These are phyloP conservation scores for Apiospora hydei DNA, from an alignment of 2,329 filamentous ascomycete genomes.

Conservation along the genomic window DNA sequence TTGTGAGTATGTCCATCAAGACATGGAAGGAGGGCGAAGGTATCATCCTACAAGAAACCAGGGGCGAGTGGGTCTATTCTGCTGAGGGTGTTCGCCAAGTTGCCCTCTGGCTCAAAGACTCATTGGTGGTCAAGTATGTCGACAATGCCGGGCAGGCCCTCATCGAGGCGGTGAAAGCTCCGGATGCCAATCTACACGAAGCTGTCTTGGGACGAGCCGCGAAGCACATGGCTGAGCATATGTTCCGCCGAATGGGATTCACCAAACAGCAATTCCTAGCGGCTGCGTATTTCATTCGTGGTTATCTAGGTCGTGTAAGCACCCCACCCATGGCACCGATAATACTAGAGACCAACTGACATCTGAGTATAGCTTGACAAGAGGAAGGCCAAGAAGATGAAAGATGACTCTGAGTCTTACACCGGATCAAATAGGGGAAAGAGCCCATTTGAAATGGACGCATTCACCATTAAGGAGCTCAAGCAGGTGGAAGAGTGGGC, in stretches of 20 bases:
- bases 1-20: conserved; percentile 35
- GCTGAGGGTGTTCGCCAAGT: conserved; percentile 36
- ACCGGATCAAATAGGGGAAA: conserved; percentile 13
- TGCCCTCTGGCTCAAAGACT: conserved; percentile 39
- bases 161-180: conserved; percentile 33
- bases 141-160: conserved; percentile 30
- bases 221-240: conserved; percentile 37
- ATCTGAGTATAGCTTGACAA: conserved; percentile 33
- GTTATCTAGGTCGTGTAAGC: conserved; percentile 40
- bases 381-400: conserved; percentile 34
- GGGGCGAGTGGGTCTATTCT: conserved; percentile 41
- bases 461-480: conserved; percentile 34
- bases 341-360: conserved; percentile 29
- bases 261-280: conserved; percentile 39
- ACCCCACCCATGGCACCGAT: not conserved
- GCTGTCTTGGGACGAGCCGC: conserved; percentile 36
- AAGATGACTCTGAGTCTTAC: conserved; percentile 32
- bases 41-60: conserved; percentile 30
- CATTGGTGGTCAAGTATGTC: conserved; percentile 37
- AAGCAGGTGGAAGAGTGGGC: conserved; percentile 39
- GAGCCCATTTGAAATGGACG: not conserved
- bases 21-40: conserved; percentile 39
- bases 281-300: conserved; percentile 38
- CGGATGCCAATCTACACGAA: conserved; percentile 34
- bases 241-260: conserved; percentile 40